phyloP scores from a whole-genome alignment of 2,329 filamentous ascomycete species.

The Talaromyces marneffei region DNA sequence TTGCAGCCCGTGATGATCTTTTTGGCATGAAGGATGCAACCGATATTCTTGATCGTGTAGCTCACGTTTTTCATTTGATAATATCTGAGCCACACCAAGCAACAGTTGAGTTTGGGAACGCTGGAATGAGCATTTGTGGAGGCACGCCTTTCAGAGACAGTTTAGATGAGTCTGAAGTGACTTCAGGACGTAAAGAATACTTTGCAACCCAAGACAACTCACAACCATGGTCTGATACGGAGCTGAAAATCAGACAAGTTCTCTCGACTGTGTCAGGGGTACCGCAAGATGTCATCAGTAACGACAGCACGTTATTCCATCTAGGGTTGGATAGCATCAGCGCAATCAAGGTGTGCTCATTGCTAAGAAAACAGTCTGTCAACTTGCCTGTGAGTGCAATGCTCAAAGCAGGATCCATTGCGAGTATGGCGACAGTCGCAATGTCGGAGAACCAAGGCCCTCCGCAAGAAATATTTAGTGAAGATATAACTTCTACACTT shows the following conservation, averaged over 20 bases:
- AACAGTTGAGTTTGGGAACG: constrained; percentile 50
- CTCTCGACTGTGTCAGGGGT: constrained; percentile 56
- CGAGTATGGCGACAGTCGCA: constrained; percentile 51
- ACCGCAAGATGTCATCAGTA: constrained; percentile 52
- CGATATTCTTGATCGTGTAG: constrained; percentile 54
- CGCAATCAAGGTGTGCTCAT: constrained; percentile 72
- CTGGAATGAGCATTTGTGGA: constrained; percentile 59
- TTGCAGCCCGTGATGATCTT: constrained; percentile 60
- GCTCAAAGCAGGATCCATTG: constrained; percentile 59
- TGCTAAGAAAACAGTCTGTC: constrained; percentile 59
- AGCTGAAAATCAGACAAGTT: constrained; percentile 40
- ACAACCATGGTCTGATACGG: constrained; percentile 27
- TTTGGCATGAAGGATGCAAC: constrained; percentile 44
- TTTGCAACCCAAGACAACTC: constrained; percentile 1
- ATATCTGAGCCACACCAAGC: constrained; percentile 45
- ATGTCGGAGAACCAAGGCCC: constrained; percentile 15
- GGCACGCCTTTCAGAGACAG: constrained; percentile 32
- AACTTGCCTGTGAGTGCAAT: constrained; percentile 65
- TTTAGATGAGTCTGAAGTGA: background rate
- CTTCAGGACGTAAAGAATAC: background rate
- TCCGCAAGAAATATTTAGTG: constrained; percentile 12
- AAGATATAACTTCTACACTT: constrained; percentile 16
- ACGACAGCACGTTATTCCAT: constrained; percentile 66
- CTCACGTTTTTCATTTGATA: constrained; percentile 55
- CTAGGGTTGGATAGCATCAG: constrained; percentile 88